Base-by-base conservation (phyloP, 805 yeast genomes). In the Yarrowia sp. region DNA sequence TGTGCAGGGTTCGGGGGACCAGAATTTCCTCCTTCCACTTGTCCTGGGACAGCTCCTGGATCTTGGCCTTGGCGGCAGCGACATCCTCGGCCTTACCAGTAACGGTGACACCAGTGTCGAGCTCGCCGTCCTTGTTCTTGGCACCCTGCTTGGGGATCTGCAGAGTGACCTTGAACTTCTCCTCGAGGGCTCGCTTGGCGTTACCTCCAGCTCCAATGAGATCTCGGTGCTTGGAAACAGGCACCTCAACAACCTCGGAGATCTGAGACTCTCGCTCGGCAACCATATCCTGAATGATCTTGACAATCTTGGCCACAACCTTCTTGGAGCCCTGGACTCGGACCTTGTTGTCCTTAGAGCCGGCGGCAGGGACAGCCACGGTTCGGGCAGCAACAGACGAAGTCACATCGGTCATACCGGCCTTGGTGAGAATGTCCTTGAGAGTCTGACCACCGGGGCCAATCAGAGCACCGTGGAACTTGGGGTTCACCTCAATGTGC, bases 171-270 rank as follows among this genome's bases (percentile, higher is more conserved):
- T 80, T 79, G 74, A 82, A 89, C 71, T 88, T 90, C 16, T 82
- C 79, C 77, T 91, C 93, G 68, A 91, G 75, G 11, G 83, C 79
- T 69, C 88, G 87, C 76, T 93, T 90, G 66, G 83, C 82, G 12
- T 84, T 71, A 48, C 98, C 98, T 66, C 85, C 85, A 40, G 91
- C 85, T 41, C 98, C 98, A 74, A 93, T 84, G 61, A 93, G 72
- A 10, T 85, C 80, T 70, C 90, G 83, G 71, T 90, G 93, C 72
- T 87, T 88, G 66, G 85, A 88, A 73, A 85, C 84, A 43, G 95
- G 84, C 70, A 93, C 80, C 14, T 65, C 65, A 21, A 74, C 66
- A 9, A 43, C 40, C 61, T 66, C 68, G 9, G 67, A 68, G 7
- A 74, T 69, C 58, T 69, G 71, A 48, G 67, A 66, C 74, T 90